These are phyloP conservation scores for Medicago lupulina DNA, from an alignment of 306 rosid genomes.

Conservation along the genomic window DNA sequence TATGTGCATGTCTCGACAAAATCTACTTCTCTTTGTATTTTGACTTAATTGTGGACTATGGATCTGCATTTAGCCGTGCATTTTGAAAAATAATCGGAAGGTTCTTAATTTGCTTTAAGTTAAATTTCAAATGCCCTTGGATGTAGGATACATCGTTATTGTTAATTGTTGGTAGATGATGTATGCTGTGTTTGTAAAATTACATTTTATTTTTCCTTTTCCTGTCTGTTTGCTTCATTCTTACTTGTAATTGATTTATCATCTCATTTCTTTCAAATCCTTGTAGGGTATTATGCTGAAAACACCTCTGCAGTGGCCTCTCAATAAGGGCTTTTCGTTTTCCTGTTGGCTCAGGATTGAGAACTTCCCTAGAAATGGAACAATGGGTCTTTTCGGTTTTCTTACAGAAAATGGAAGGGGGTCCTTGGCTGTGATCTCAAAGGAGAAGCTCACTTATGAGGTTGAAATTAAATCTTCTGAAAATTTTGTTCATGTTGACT, in stretches of 20 bases:
- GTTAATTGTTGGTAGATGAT: constrained; percentile 29
- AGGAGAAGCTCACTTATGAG: constrained; percentile 84
- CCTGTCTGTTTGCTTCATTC: constrained; percentile 30
- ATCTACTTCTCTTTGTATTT: neutral
- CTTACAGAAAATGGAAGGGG: constrained; percentile 95
- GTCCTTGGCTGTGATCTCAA: constrained; percentile 77
- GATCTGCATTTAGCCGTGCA: constrained; percentile 14
- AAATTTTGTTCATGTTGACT: constrained; percentile 24
- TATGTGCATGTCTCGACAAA: constrained; percentile 7
- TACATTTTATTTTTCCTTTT: neutral
- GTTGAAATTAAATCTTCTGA: constrained; percentile 49
- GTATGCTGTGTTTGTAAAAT: constrained; percentile 7
- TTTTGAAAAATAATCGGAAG: neutral
- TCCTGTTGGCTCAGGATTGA: constrained; percentile 97
- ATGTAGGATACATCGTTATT: neutral
- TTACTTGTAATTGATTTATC: constrained; percentile 29
- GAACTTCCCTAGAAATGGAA: constrained; percentile 84
- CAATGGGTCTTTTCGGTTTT: constrained; percentile 93
- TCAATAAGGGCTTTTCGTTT: constrained; percentile 88
- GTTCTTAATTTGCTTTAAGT: constrained; percentile 33
- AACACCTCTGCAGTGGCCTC: constrained; percentile 96
- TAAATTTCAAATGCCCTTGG: constrained; percentile 12
- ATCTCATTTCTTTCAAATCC: constrained; percentile 45
- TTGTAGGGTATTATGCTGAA: constrained; percentile 82
- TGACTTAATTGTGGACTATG: constrained; percentile 15